Base-by-base conservation (phyloP, 176 grass and related monocot genomes). In the Oryza longistaminata region DNA sequence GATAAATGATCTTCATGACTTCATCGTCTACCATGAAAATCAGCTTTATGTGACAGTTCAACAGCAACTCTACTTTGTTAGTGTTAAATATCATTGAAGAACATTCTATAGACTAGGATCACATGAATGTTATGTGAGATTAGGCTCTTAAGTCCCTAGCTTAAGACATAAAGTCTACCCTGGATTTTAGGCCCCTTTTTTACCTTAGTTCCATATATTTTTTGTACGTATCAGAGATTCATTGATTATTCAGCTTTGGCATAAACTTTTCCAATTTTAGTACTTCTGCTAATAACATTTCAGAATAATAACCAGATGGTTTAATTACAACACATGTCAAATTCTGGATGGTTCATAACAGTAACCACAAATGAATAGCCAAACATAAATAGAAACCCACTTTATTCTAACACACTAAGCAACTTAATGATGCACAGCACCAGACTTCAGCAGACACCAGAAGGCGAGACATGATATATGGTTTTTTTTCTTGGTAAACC, bases 351-450 rank as follows among this genome's bases (percentile, higher is more conserved):
- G 62, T 17, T 42, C 34, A 74, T 15, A 6, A 42, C 22, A 1
- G 34, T 60, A 55, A 81, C n/a, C 40, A 66, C 21, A 74, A 44
- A 65, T 78, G 42, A 43, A 83, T 31, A 61, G 21, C 21, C 42
- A 46, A 44, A 25, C 13, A 67, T 14, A 80, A 39, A 24, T 74
- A 21, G 37, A 16, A n/a, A 33, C 24, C 7, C 7, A 83, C 52
- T 64, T 12, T 1, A 73, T 12, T 9, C 11, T 26, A 40, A 27
- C 27, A 15, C 52, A 27, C 43, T 48, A 6, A 49, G 8, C 42
- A 73, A 48, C 43, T 48, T 22, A 11, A 44, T 21, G 24, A 61
- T 73, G 34, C 24, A 72, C 29, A 43, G 4, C 14, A 27, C 22
- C 42, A 43, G 9, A 43, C 42, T 43, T 43, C 42, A 43, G 42